Evolutionary conservation across 2,329 filamentous ascomycete species (phyloP).

Genomic region (Fusarium sp.): DNA sequence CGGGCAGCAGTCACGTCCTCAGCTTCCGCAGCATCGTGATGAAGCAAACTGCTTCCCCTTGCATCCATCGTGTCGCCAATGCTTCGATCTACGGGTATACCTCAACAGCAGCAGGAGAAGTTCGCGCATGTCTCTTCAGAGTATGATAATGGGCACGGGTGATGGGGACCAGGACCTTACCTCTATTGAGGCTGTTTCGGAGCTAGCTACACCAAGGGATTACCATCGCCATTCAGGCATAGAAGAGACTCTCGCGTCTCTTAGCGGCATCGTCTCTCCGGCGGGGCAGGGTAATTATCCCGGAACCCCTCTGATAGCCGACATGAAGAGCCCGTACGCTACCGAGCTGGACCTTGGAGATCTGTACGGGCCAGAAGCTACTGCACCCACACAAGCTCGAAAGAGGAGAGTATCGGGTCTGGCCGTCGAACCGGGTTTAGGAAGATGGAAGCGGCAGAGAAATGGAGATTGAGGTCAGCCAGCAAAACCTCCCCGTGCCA

Average conservation of each 20-base stretch:
- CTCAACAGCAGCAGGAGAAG: constrained; percentile 59
- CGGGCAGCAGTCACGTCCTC: constrained; percentile 55
- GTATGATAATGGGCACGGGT: constrained; percentile 57
- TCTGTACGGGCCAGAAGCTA: constrained; percentile 39
- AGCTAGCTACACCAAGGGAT: constrained; percentile 59
- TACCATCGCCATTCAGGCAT: constrained; percentile 52
- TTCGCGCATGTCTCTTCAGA: constrained; percentile 58
- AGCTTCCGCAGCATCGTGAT: constrained; percentile 58
- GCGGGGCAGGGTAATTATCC: constrained; percentile 27
- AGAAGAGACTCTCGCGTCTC: constrained; percentile 54
- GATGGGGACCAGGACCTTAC: constrained; percentile 57
- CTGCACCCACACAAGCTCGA: constrained; percentile 27
- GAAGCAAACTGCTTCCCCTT: constrained; percentile 57
- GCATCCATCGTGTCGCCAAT: constrained; percentile 58
- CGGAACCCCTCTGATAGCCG: constrained; percentile 52
- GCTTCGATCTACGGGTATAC: constrained; percentile 58
- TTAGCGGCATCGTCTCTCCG: constrained; percentile 49
- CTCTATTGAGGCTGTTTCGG: constrained; percentile 57
- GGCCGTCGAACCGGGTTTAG: background rate
- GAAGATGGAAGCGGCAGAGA: constrained; percentile 42
- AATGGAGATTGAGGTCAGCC: constrained; percentile 47
- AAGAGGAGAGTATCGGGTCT: constrained; percentile 32
- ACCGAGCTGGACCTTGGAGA: constrained; percentile 54
- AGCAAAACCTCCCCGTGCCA: constrained; percentile 65
- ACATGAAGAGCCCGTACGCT: constrained; percentile 57